Base-by-base conservation (phyloP, 768 basidiomycete genomes). In the Royoungia palumana region DNA sequence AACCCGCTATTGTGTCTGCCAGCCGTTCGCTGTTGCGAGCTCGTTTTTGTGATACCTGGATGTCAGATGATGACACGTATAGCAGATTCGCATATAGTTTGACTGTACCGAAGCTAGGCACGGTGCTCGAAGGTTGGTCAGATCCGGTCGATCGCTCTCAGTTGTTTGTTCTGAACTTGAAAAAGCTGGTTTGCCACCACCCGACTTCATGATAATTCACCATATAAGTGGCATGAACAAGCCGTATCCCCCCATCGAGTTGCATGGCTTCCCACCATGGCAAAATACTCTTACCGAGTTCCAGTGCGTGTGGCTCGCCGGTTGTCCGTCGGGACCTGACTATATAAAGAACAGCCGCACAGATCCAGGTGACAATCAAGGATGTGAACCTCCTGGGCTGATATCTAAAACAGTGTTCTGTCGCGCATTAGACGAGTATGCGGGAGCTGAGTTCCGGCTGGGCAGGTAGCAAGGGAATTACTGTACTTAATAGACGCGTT, bases 191-290 rank as follows among this genome's bases (percentile, higher is more conserved):
- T 72, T 88, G 38, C 75, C 81, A 16, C 71, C 85, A 13, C 87
- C 89, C 13, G 87, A 92, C 57, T 78, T 92, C 42, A 78, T 89
- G 75, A 81, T 92, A 55, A 72, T 90, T 14, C 87, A 91, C 59
- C 70, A 80, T 39, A 51, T 86, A 19, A 70, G 69, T 27, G 68
- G 72, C 3, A 62, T 68, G 12, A 66, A 58, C 41, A 64, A 64
- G 32, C 65, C 69, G 32, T 62, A 60, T 34, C 59, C 70, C 20
- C 80, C 85, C 1, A 65, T 84, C 43, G 87, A 90, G 62, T 70
- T 90, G 19, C 70, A 85, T 55, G 85, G 84, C 5, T 90, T 85
- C 58, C 89, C 89, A 16, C 89, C 89, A 14, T 92, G 89, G 89
- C 89, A 92, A 57, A 79, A 83, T n/a, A 74, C 83, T 47, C 69